Base-by-base conservation (phyloP, 805 yeast genomes). In the Candida sonorensis region DNA sequence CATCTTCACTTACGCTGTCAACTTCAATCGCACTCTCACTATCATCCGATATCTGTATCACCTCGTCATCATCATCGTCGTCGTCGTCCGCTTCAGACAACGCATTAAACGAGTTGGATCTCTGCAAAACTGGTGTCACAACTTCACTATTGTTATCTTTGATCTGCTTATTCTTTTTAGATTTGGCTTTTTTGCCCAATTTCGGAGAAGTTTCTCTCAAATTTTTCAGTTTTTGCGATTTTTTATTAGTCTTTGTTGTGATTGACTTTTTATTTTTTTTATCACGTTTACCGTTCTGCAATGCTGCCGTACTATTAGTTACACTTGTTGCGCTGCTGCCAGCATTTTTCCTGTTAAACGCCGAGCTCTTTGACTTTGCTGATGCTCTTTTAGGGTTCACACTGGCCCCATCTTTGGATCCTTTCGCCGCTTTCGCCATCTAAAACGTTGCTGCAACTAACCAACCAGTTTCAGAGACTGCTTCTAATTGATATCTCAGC, bases 21-120 rank as follows among this genome's bases (percentile, higher is more conserved):
- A n/a, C n/a, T n/a, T n/a, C n/a, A n/a, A n/a, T n/a, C n/a, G n/a
- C n/a, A n/a, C n/a, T n/a, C n/a, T n/a, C n/a, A n/a, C n/a, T n/a
- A n/a, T n/a, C 20, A 7, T 18, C 20, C 4, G 41, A 36, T 16
- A 37, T 18, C 9, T 25, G 16, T 10, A 36, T 16, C 13, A 41
- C 21, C 17, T 32, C 38, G 22, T 33, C 36, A 12, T 25, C 20
- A 15, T 22, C 34, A 13, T 21, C 21, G 14, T 32, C 38, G 22
- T 33, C 36, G 11, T 25, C 20, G 13, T 22, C 34, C 11, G 21
- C 14, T 10, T 25, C 27, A 5, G 34, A 25, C 21, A 35, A 29
- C 7, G 40, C 40, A 29, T 31, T 37, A 30, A 33, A 37, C 1
- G 43, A 35, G 23, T 40, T 43, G 15, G 26, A 36, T 27, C 39